Base-by-base conservation (phyloP, 805 yeast genomes). In the Teunomyces aglyptinius region DNA sequence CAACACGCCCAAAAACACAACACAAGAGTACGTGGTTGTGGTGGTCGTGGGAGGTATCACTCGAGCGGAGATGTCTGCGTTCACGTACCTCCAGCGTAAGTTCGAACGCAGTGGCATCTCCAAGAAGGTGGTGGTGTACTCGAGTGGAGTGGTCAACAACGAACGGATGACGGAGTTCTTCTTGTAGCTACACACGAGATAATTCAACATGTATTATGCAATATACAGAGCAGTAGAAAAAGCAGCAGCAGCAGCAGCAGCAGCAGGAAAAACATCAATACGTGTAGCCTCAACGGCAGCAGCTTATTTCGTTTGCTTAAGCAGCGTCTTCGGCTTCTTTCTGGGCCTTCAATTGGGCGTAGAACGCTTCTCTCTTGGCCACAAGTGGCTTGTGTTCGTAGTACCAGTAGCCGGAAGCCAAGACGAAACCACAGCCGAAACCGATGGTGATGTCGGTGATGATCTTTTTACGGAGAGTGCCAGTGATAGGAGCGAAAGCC, bases 401-500 rank as follows among this genome's bases (percentile, higher is more conserved):
- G 89, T 96, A 86, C 94, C 92, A 90, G 71, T 77, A 79, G 54
- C 77, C 73, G 51, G 85, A 90, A 61, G 82, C 78, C 57, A 70
- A 55, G 33, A 67, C 79, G 49, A 79, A 70, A 47, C 92, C 92
- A 53, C 63, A 59, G 46, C 59, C 78, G 70, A 81, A 77, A 50
- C 94, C 96, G 54, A 85, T 70, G 58, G 82, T 54, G 66, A 91
- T 81, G 62, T 91, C 97, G 57, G 86, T 80, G 64, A 84, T 76
- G 69, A 88, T 81, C 73, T 83, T 86, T 77, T 81, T 87, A 74
- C 81, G 88, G 57, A 91, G 78, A 52, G 85, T 74, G 57, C 97
- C 97, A 45, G 84, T 80, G 62, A 91, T 89, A 61, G 95, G 94
- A 64, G 92, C 87, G 64, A 88, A 77, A 68, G 90, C 85, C 86